Conservation (phyloP, 2,329 filamentous ascomycete species). For the Fusarium temperatum region DNA sequence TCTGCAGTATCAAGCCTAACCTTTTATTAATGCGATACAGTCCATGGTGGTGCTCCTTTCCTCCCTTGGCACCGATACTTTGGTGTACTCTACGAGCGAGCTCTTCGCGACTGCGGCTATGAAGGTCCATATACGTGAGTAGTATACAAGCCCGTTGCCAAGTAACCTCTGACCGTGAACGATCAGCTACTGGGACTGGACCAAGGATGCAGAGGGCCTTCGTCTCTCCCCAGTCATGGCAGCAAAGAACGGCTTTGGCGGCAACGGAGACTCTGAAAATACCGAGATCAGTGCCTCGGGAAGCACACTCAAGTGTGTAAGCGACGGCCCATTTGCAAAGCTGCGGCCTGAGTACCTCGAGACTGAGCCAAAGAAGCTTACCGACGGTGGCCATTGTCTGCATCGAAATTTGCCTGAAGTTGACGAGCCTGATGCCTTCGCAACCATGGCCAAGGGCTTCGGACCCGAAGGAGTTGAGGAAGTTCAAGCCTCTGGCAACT, state of each 20-base stretch:
- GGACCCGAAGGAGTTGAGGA: neutral
- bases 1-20: rapidly evolving
- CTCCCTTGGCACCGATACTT: constrained; percentile 19
- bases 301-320: neutral
- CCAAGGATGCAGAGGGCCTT: neutral
- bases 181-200: constrained; percentile 6
- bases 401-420: neutral
- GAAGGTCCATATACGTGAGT: constrained; percentile 6
- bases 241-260: neutral
- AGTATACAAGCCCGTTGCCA: rapidly evolving
- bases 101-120: constrained; percentile 1
- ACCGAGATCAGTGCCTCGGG: neutral
- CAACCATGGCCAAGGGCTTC: neutral
- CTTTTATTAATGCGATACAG: rapidly evolving
- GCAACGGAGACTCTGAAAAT: neutral
- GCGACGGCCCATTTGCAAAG: neutral
- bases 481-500: neutral
- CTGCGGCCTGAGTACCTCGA: neutral
- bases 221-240: neutral
- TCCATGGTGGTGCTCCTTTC: neutral
- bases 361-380: neutral
- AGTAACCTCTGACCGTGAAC: neutral
- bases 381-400: neutral
- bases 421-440: neutral
- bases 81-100: neutral